These are phyloP conservation scores for Amanita thiersii DNA, from an alignment of 768 basidiomycete genomes.

Conservation along the genomic window DNA sequence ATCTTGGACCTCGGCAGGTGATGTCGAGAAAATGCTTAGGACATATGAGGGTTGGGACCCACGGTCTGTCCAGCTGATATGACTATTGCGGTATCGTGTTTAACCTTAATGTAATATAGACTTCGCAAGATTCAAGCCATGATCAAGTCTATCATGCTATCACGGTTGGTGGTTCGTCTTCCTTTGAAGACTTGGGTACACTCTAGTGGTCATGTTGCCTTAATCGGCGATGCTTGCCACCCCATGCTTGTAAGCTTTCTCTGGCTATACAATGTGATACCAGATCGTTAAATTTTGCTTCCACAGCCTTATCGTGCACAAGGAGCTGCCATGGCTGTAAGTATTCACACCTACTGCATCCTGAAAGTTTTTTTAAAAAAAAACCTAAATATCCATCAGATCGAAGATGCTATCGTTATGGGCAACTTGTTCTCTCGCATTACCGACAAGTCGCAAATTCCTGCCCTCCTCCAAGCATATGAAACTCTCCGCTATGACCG, in stretches of 20 bases:
- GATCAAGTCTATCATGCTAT: slow-evolving; percentile 37
- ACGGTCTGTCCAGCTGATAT: slow-evolving; percentile 18
- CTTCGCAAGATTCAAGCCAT: slow-evolving; percentile 36
- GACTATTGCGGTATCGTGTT: neutral
- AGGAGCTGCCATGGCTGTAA: slow-evolving; percentile 46
- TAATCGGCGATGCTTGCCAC: slow-evolving; percentile 51
- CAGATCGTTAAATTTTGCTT: neutral
- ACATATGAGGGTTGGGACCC: slow-evolving; percentile 44
- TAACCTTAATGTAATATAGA: slow-evolving; percentile 14
- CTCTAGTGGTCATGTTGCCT: slow-evolving; percentile 27
- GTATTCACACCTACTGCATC: slow-evolving; percentile 2
- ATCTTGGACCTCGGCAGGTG: slow-evolving; percentile 35
- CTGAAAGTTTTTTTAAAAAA: neutral
- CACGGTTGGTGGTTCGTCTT: slow-evolving; percentile 39
- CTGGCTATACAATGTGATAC: neutral
- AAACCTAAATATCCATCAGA: slow-evolving; percentile 14
- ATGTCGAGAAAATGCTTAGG: slow-evolving; percentile 34
- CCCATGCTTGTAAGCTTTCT: slow-evolving; percentile 42
- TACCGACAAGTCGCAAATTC: slow-evolving; percentile 32
- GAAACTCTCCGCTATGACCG: slow-evolving; percentile 43
- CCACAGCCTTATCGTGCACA: slow-evolving; percentile 47
- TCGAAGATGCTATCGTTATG: slow-evolving; percentile 44
- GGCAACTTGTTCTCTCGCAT: slow-evolving; percentile 45
- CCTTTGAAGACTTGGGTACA: slow-evolving; percentile 45
- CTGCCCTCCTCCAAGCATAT: slow-evolving; percentile 41